Evolutionary conservation across 352 stramenopile genomes (phyloP).

Genomic region (Globisporangium iwayamae): DNA sequence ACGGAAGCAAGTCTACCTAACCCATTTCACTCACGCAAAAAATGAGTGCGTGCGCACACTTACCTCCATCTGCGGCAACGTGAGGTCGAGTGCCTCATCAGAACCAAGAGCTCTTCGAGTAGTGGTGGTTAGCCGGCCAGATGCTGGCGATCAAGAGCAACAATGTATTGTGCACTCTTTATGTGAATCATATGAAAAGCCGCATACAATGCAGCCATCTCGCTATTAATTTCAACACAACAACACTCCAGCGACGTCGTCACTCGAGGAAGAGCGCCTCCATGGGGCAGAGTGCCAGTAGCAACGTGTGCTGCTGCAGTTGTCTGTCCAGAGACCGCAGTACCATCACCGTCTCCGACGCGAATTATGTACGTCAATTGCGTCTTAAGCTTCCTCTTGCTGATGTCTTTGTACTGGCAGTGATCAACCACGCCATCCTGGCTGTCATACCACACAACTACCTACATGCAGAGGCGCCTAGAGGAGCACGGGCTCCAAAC

Average conservation of each 20-base stretch:
- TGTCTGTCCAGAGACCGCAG: not conserved
- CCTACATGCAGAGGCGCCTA: not conserved
- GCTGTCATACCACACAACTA: not conserved
- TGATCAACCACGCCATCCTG: not conserved
- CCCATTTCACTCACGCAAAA: too few relatives aligned
- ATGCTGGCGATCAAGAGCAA: too few relatives aligned
- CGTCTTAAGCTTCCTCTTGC: too few relatives aligned
- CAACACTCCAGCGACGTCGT: not conserved
- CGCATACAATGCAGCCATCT: not conserved
- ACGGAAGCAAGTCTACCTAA: too few relatives aligned
- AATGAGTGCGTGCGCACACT: too few relatives aligned
- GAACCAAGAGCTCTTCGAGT: too few relatives aligned
- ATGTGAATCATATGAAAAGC: not conserved
- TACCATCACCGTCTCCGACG: not conserved
- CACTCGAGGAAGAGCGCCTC: not conserved
- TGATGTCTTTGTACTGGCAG: not conserved
- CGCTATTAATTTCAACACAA: not conserved
- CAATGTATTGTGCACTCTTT: too few relatives aligned
- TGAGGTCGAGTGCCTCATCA: too few relatives aligned
- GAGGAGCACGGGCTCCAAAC: not conserved
- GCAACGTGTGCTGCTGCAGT: conserved; percentile 5
- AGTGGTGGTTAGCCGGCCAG: too few relatives aligned
- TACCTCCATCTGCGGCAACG: too few relatives aligned
- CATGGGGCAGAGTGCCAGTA: conserved; percentile 4
- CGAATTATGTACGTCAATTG: conserved; percentile 5